phyloP scores from a whole-genome alignment of 2,329 filamentous ascomycete species.

The Teratosphaeria nubilosa region DNA sequence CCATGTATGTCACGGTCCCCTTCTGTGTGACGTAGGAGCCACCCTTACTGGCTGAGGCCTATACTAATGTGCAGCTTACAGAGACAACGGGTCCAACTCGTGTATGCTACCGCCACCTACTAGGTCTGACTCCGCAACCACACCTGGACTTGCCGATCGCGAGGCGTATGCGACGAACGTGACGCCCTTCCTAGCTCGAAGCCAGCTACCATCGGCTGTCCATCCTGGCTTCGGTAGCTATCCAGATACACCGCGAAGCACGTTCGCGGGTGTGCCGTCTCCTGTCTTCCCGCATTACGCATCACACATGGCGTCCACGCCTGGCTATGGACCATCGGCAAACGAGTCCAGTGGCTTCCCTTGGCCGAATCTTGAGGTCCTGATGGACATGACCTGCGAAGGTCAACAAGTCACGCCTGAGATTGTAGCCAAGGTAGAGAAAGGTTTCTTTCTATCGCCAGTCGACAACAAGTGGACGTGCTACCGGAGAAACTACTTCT shows the following conservation, averaged over 20 bases:
- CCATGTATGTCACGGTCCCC: conserved; percentile 33
- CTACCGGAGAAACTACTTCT: conserved; percentile 85
- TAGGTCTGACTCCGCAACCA: conserved; percentile 16
- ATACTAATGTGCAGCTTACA: conserved; percentile 20
- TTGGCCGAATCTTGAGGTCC: conserved; percentile 37
- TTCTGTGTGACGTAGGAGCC: neutral
- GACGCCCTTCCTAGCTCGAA: conserved; percentile 17
- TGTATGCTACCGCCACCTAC: conserved; percentile 20
- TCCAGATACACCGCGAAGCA: conserved; percentile 22
- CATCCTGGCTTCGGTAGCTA: conserved; percentile 20
- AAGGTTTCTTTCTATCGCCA: conserved; percentile 68
- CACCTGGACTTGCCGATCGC: conserved; percentile 18
- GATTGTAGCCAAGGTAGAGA: conserved; percentile 73
- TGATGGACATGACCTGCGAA: conserved; percentile 55
- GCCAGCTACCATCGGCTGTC: conserved; percentile 18
- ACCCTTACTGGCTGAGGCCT: neutral
- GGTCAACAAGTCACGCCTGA: conserved; percentile 54
- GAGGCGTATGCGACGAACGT: conserved; percentile 16
- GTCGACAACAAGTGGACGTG: conserved; percentile 77
- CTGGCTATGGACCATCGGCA: conserved; percentile 14
- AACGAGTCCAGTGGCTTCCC: conserved; percentile 31
- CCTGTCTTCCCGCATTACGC: conserved; percentile 11
- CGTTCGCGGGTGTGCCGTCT: conserved; percentile 10
- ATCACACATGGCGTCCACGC: conserved; percentile 18
- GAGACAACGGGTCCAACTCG: conserved; percentile 18